A percentile compares a stretch with the other conserved stretches of the same genome.
phyloP scores from a whole-genome alignment of 306 rosid species.

The Quercus alba region DNA sequence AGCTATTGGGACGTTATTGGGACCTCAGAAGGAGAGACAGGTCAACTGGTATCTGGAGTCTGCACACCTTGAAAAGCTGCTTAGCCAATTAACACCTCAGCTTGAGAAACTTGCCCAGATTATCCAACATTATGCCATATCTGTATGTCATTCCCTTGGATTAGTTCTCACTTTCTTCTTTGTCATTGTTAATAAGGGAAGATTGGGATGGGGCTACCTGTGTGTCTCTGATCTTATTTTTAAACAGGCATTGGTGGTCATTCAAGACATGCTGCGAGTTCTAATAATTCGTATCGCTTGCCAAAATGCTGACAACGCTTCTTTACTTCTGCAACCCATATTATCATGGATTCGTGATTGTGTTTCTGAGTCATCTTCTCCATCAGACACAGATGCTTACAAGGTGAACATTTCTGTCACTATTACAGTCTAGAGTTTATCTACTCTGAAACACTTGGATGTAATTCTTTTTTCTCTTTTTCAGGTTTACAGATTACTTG shows the following conservation, averaged over 20 bases:
- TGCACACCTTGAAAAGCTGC: slow-evolving; percentile 70
- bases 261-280: slow-evolving; percentile 91
- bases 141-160: slow-evolving; percentile 57
- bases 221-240: slow-evolving; percentile 11
- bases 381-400: slow-evolving; percentile 65
- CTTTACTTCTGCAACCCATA: slow-evolving; percentile 61
- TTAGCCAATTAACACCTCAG: slow-evolving; percentile 66
- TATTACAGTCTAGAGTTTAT: slow-evolving; percentile 1
- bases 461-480: slow-evolving; percentile 21
- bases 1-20: slow-evolving; percentile 78
- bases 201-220: slow-evolving; percentile 9
- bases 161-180: slow-evolving; percentile 7
- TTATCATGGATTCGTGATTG: slow-evolving; percentile 53
- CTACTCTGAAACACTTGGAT: slow-evolving; percentile 6
- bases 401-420: slow-evolving; percentile 44
- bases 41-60: slow-evolving; percentile 92
- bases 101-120: slow-evolving; percentile 80
- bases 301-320: slow-evolving; percentile 56
- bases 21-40: slow-evolving; percentile 72
- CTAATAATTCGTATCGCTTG: slow-evolving; percentile 67
- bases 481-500: slow-evolving; percentile 86
- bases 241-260: slow-evolving; percentile 69
- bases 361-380: slow-evolving; percentile 50
- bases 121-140: slow-evolving; percentile 85
- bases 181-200: background rate